A percentile compares a stretch with the other conserved stretches of the same genome.
These are phyloP conservation scores for Hygrophoropsis aurantiaca DNA, from an alignment of 768 basidiomycete genomes.

Conservation along the genomic window DNA sequence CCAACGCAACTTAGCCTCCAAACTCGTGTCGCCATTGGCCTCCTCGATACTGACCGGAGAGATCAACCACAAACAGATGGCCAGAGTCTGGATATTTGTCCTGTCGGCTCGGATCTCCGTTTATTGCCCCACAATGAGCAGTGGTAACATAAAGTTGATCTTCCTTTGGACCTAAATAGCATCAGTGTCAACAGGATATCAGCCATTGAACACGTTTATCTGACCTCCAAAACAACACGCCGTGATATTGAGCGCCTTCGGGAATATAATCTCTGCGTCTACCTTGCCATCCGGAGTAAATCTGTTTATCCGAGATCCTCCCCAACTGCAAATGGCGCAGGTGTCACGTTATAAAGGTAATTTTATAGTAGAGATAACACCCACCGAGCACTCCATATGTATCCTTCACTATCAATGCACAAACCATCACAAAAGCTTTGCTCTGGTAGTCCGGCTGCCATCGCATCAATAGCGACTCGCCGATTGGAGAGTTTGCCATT, in stretches of 20 bases:
- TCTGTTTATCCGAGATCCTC: conserved; percentile 57
- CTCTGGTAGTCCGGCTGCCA: conserved; percentile 49
- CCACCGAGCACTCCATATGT: conserved; percentile 63
- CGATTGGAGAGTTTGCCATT: conserved; percentile 57
- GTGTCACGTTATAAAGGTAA: conserved; percentile 8
- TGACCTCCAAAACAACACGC: conserved; percentile 63
- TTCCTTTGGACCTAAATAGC: conserved; percentile 48
- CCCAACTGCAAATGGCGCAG: conserved; percentile 54
- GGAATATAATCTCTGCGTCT: conserved; percentile 58
- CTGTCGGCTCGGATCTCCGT: conserved; percentile 46
- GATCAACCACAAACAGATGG: conserved; percentile 31
- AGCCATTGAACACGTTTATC: conserved; percentile 1
- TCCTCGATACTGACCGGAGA: conserved; percentile 25
- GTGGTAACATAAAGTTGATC: conserved; percentile 60
- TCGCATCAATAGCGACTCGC: conserved; percentile 56
- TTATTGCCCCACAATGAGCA: conserved; percentile 57
- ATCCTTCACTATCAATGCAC: conserved; percentile 62
- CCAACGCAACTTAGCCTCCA: conserved; percentile 18
- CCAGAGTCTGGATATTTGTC: conserved; percentile 35
- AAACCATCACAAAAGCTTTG: conserved; percentile 63
- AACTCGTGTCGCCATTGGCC: conserved; percentile 22
- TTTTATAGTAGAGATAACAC: conserved; percentile 23
- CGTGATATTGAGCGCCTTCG: conserved; percentile 63
- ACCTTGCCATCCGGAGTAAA: conserved; percentile 53
- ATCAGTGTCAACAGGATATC: conserved; percentile 7